Conservation (phyloP, 2,329 filamentous ascomycete species). For the Colletotrichum magnum region DNA sequence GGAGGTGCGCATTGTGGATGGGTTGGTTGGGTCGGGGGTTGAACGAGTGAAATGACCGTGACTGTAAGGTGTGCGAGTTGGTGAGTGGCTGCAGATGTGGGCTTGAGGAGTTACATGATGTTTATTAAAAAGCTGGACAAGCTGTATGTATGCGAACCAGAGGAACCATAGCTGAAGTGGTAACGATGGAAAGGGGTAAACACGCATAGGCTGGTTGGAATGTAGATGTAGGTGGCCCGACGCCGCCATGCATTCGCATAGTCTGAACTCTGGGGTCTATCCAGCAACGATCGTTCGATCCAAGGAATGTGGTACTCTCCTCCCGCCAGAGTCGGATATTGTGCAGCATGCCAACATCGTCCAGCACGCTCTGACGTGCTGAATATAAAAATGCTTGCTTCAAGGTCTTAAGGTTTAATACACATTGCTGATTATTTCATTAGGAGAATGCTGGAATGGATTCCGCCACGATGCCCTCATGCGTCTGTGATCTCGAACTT, state of each 20-base stretch:
- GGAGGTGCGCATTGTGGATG: neutral
- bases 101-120: too few relatives aligned
- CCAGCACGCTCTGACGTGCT: too few relatives aligned
- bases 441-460: too few relatives aligned
- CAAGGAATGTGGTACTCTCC: neutral
- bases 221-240: neutral
- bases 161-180: too few relatives aligned
- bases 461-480: neutral
- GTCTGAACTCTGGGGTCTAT: too few relatives aligned
- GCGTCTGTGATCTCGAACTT: constrained; percentile 69
- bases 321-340: neutral
- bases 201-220: neutral
- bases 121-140: too few relatives aligned
- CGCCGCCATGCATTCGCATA: neutral
- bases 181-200: too few relatives aligned
- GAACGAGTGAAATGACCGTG: neutral
- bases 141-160: too few relatives aligned
- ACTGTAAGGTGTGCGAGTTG: neutral
- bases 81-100: too few relatives aligned
- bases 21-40: neutral
- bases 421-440: neutral
- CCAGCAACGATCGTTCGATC: neutral
- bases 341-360: too few relatives aligned
- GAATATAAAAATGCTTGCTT: neutral
- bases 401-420: neutral